phyloP scores from a whole-genome alignment of 169 alveolate genomes.

The Plasmodium inui region DNA sequence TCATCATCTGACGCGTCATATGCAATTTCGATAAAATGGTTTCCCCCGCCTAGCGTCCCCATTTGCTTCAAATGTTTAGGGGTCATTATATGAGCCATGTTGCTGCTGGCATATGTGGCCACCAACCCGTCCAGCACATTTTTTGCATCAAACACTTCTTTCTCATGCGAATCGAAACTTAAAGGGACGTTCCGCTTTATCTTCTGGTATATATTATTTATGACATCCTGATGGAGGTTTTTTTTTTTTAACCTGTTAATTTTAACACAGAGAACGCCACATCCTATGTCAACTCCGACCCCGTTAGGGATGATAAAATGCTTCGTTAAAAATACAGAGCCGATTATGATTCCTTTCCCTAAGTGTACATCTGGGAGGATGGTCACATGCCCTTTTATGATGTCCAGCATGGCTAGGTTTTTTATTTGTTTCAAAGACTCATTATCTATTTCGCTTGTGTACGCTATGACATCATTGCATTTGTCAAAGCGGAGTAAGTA shows the following conservation, averaged over 20 bases:
- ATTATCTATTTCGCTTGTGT: conserved; percentile 50
- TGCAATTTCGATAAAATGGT: conserved; percentile 84
- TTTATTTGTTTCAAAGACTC: conserved; percentile 70
- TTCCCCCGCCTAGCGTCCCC: conserved; percentile 86
- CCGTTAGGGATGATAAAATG: conserved; percentile 80
- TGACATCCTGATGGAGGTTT: conserved; percentile 34
- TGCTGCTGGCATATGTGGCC: conserved; percentile 27
- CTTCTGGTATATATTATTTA: conserved; percentile 35
- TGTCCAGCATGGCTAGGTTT: conserved; percentile 50
- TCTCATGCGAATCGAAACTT: conserved; percentile 75
- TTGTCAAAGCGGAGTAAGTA: conserved; percentile 44
- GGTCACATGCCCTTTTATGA: conserved; percentile 80
- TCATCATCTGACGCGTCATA: conserved; percentile 35
- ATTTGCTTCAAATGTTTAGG: conserved; percentile 79
- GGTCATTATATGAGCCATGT: conserved; percentile 45
- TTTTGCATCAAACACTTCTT: conserved; percentile 53
- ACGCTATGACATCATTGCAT: conserved; percentile 45
- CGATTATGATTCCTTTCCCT: conserved; percentile 84
- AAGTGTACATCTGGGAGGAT: conserved; percentile 86
- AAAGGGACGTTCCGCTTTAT: conserved; percentile 32
- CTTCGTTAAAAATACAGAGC: conserved; percentile 78
- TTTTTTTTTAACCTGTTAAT: conserved; percentile 66
- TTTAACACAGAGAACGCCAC: conserved; percentile 80
- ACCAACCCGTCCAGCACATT: conserved; percentile 29
- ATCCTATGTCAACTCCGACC: conserved; percentile 83